Base-by-base conservation (phyloP, 2,329 filamentous ascomycete species). In the Laburnicola sp. region DNA sequence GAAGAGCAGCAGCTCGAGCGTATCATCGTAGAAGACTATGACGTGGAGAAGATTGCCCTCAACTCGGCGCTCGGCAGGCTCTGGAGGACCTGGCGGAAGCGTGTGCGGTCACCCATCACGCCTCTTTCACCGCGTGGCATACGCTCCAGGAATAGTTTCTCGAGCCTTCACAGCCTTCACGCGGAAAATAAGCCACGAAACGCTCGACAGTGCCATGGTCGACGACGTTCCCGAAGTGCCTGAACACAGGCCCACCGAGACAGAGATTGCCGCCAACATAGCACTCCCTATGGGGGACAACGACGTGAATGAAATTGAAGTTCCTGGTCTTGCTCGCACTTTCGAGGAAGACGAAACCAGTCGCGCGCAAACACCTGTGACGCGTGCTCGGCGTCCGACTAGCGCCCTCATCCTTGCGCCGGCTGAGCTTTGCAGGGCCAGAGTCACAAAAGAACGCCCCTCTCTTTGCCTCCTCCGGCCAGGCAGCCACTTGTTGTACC, bases 1-100 rank as follows among this genome's bases (percentile, higher is more conserved):
- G 86, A 83, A 56, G 75, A 85, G 39, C 82, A 76, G 45, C 74
- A 75, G 21, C 78, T 82, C 35, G 85, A 89, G 56, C 83, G 85
- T 11, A 80, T 96, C 46, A 78, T 92, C n/a, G 86, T 99, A 25
- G 89, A 95, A 64, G 93, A 97, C 64, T 77, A 85, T 48, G 94
- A 99, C 69, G 90, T 97, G 80, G 94, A 97, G 68, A 90, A 92
- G 60, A 84, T 97, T 57, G 93, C 93, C 6, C 80, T 97, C 53
- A 95, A 96, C 68, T 83, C 91, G 50, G 92, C 90, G 2, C 78
- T 99, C 1, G 94, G 94, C 21, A 82, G 92, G 42, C 78, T 97
- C 37, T 99, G 94, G 94, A 85, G 94, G 62, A 88, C 89, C 25
- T 99, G 94, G 94, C 91, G 94, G 75, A 96, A 96, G 76, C 84